Evolutionary conservation across 1,284 basidiomycete genomes (phyloP).

Genomic region (Ceratobasidium papillatum): DNA sequence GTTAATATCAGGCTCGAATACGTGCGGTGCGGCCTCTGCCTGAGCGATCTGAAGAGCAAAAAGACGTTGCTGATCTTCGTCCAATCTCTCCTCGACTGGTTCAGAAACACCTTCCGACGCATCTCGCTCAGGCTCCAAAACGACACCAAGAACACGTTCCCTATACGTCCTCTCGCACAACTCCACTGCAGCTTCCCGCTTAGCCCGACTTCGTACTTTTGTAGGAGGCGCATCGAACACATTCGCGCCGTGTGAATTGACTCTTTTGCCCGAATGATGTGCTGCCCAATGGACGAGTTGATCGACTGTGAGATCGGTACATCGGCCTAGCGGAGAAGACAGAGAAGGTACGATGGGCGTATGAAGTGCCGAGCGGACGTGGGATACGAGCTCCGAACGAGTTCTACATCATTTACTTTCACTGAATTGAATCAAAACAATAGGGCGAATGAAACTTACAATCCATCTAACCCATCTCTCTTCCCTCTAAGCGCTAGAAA

Average conservation of each 20-base stretch:
- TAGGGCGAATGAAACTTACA: too few relatives aligned
- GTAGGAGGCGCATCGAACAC: conserved; percentile 35
- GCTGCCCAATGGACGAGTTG: conserved; percentile 30
- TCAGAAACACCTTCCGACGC: neutral
- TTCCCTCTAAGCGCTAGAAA: conserved; percentile 3
- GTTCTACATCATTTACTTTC: too few relatives aligned
- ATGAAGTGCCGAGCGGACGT: neutral
- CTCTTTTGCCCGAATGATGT: conserved; percentile 5
- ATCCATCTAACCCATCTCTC: neutral
- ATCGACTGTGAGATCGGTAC: conserved; percentile 23
- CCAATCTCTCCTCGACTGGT: neutral
- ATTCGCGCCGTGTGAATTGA: conserved; percentile 37
- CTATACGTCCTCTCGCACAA: neutral
- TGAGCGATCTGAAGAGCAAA: conserved; percentile 17
- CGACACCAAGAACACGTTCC: conserved; percentile 6
- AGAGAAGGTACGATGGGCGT: conserved; percentile 7
- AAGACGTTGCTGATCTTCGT: neutral
- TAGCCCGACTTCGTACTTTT: neutral
- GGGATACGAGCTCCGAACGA: neutral
- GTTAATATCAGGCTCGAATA: conserved; percentile 29
- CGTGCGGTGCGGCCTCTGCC: conserved; percentile 28
- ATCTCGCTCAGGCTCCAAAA: neutral
- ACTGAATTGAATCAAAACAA: too few relatives aligned
- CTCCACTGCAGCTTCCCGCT: conserved; percentile 14
- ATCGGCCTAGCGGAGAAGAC: neutral